Evolutionary conservation across 164 flowering plant genomes (phyloP).

Genomic region (Platanus orientalis): DNA sequence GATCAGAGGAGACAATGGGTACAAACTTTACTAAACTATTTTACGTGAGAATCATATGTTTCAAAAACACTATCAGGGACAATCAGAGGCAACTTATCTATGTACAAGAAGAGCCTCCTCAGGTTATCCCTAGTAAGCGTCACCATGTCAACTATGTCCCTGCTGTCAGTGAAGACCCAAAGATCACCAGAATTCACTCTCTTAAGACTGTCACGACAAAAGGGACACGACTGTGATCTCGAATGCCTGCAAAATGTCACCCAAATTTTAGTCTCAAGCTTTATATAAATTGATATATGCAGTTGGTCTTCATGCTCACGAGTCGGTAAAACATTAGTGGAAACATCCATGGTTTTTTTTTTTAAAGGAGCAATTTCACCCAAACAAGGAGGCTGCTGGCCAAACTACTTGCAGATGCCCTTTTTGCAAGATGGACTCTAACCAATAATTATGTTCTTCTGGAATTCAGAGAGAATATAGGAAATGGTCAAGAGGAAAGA

Average conservation of each 20-base stretch:
- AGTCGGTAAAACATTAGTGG: background rate
- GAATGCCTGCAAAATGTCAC: constrained; percentile 47
- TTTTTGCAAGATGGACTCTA: no score
- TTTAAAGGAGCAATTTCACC: no score
- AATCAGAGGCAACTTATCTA: constrained; percentile 70
- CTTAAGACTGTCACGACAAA: no score
- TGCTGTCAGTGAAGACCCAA: constrained; percentile 62
- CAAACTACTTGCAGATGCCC: no score
- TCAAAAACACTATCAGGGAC: constrained; percentile 53
- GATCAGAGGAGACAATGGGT: background rate
- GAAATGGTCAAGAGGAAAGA: no score
- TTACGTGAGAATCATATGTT: constrained; percentile 38
- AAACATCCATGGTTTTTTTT: no score
- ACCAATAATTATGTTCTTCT: no score
- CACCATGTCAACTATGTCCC: constrained; percentile 55
- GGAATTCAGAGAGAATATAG: no score
- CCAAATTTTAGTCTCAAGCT: background rate
- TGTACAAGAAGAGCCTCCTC: constrained; percentile 61
- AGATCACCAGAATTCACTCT: no score
- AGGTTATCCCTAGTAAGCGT: constrained; percentile 62
- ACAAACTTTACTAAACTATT: constrained; percentile 4
- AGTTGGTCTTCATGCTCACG: background rate
- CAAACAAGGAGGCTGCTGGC: no score
- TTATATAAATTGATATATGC: background rate
- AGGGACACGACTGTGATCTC: constrained; percentile 80